Evolutionary conservation across 352 stramenopile species (phyloP), one percentile per base, ranked within the genome.

Genomic region (Phytopythium montanum): DNA sequence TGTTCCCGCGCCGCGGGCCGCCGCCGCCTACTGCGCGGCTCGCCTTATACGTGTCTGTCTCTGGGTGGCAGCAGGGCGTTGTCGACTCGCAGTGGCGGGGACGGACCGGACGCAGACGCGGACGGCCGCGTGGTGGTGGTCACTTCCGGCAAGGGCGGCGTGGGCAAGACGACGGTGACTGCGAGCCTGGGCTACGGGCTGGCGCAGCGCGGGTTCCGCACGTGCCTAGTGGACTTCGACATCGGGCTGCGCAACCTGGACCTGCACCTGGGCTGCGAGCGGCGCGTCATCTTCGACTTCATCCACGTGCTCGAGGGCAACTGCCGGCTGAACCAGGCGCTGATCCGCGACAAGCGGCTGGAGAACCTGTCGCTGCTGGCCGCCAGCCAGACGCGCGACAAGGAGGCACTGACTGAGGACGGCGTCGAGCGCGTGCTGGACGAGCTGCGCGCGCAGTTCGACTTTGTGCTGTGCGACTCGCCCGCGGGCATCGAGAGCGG

Each of bases 191-290:
- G 85, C 56, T 95, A 92, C 73, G 87, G 87, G 1, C 71, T 96
- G 51, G 87, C 87, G 25, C 69, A 83, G 58, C 83, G 73, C n/a
- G 91, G 91, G 29, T 87, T 88, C 57, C 79, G 81, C 59, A 97
- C 88, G 53, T 97, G 89, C 57, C 80, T 98, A 7, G 96, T 98
- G 62, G 92, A 98, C 70, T 98, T 98, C 72, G 90, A 98, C 73
- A 97, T 98, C 66, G 92, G 92, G 0, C 62, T 98, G 51, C 87
- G 92, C 39, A 98, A 98, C 66, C 57, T 98, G 31, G 90, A 98
- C 59, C 76, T 98, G 59, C 90, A 98, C 74, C 69, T 98, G 61
- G 76, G 92, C 54, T 94, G 88, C 59, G 92, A 98, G 69, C 88
- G 92, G 12, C 84, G 92, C 46, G 92, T 98, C 28, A 97, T 98